Percentiles rank a stretch among this genome's conserved stretches.
Evolutionary conservation across 116 monocot species (phyloP).

Genomic region (Iris pallida): DNA sequence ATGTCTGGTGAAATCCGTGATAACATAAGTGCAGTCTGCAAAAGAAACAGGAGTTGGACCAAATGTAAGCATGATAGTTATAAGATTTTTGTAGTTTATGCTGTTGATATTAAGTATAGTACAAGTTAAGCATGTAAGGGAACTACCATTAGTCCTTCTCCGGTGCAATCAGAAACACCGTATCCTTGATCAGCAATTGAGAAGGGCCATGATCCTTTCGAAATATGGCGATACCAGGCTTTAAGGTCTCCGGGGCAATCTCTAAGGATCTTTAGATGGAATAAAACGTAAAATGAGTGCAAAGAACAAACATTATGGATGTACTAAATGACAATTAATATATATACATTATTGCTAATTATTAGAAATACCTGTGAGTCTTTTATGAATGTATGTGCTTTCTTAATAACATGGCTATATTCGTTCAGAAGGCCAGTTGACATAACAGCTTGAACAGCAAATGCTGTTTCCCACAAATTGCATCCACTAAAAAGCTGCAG

Average conservation of each 20-base stretch:
- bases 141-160: conserved; percentile 39
- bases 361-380: conserved; percentile 20
- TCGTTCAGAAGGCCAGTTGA: conserved; percentile 29
- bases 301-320: background rate
- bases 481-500: conserved; percentile 26
- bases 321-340: background rate
- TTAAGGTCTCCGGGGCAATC: conserved; percentile 28
- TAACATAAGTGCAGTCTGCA: conserved; percentile 23
- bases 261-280: conserved; percentile 20
- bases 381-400: conserved; percentile 30
- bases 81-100: background rate
- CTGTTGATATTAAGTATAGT: background rate
- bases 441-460: conserved; percentile 39
- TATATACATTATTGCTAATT: background rate
- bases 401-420: conserved; percentile 27
- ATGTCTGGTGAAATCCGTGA: conserved; percentile 29
- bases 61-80: too few species aligned
- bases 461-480: conserved; percentile 38
- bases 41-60: background rate
- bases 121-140: background rate
- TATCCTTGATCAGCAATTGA: conserved; percentile 47
- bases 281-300: background rate
- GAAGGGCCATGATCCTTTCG: conserved; percentile 53
- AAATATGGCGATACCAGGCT: conserved; percentile 35
- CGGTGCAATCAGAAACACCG: conserved; percentile 51